Evolutionary conservation across 2,329 filamentous ascomycete species (phyloP), one percentile per base, ranked within the genome.

Genomic region (Chaetomium globosum): DNA sequence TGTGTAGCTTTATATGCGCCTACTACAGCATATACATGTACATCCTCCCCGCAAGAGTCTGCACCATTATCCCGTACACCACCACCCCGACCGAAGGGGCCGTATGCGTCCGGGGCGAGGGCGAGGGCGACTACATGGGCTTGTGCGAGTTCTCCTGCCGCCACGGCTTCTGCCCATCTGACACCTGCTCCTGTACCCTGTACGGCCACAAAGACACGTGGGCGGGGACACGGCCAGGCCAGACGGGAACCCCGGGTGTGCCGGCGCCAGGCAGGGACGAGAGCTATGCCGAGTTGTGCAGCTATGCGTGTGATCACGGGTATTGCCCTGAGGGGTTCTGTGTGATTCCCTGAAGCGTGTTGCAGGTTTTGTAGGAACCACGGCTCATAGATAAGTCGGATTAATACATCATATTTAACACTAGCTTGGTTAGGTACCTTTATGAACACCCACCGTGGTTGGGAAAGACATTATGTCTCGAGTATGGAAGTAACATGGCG

Each of bases 61-160:
- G 54, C 54, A 57, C 54, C 8, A 7, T 1, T n/a, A 21, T 43
- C 19, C 55, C 55, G 4, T 58, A 58, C 33, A 58, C 10, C n/a
- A 57, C 52, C 52, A 12, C 28, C 28, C 21, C 19, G 12, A 3
- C 31, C 16, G 31, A 31, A 1, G 31, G 54, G 33, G 28, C 54
- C 54, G 54, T 26, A 5, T 57, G 54, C 54, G 54, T 57, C n/a
- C 54, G n/a, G 54, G 54, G 54, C 33, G 54, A 13, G 8, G 54
- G 54, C 54, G 54, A 57, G 33, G 54, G 54, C 54, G 54, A 23
- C 54, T 13, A 57, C 8, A 23, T n/a, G n/a, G 54, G 33, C 54
- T 28, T 57, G 54, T 57, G 54, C 54, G 19, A 19, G 33, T 57
- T 26, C 33, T 26, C 54, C n/a, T 57, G 54, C 54, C 54, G 33